Base-by-base conservation (phyloP, 2,329 filamentous ascomycete species). In the Lomentospora prolificans region DNA sequence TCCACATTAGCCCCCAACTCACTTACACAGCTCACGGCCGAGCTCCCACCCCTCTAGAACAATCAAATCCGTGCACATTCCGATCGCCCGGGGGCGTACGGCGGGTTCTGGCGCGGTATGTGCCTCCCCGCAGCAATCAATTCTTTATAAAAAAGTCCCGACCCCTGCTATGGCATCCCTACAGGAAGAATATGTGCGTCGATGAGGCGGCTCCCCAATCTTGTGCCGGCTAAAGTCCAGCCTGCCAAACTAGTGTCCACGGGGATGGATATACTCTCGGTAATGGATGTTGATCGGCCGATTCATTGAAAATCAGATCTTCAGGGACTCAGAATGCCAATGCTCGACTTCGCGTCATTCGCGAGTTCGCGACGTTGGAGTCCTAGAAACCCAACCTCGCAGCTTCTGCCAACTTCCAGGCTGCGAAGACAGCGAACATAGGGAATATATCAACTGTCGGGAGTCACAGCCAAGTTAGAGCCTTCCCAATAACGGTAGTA, bases 51-150 rank as follows among this genome's bases (percentile, higher is more conserved):
- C n/a, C n/a, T n/a, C n/a, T n/a, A n/a, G 44, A 10, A 10, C 44
- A 24, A n/a, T 48, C 14, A 22, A 4, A 48, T 3, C 19, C 8
- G 7, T 39, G 12, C 28, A 27, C 8, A 46, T 19, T 50, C 44
- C 53, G 52, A 50, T 55, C 41, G 44, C 25, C 53, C 44, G 44
- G 53, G 44, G 25, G 14, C n/a, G 31, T 9, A 22, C 27, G 28
- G 39, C 30, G 25, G 28, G 10, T n/a, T 27, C 44, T 19, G n/a
- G 41, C 14, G 30, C 28, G 27, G 41, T 8, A 17, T n/a, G 2
- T 10, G 7, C 17, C n/a, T 27, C 53, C 44, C 44, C 53, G 41
- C 53, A 36, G 44, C 28, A 50, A 55, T 55, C 41, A 36, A 55
- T 55, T 48, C 27, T 22, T n/a, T 31, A 10, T 17, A 8, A 30